Percentiles rank a stretch among this genome's conserved stretches.
Conservation (phyloP, 352 stramenopile species). For the Globisporangium uncinulatum region DNA sequence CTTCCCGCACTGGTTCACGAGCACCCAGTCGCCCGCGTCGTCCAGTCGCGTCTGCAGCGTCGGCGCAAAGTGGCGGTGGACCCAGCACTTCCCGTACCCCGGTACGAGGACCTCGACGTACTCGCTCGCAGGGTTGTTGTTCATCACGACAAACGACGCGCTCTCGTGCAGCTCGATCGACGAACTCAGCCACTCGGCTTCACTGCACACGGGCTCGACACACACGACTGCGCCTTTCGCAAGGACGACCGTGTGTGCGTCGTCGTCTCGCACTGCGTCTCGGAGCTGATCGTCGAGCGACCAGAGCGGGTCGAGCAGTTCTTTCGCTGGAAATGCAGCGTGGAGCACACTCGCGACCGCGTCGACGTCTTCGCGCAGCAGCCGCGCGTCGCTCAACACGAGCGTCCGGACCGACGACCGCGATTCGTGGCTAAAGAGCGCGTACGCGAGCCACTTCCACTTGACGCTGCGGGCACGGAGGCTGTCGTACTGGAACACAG, state of each 20-base stretch:
- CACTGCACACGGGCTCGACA: conserved; percentile 21
- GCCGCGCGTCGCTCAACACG: conserved; percentile 5
- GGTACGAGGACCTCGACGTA: conserved; percentile 33
- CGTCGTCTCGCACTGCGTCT: conserved; percentile 3
- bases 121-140: conserved; percentile 13
- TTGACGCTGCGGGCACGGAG: conserved; percentile 5
- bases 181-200: conserved; percentile 26
- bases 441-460: conserved; percentile 14
- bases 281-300: conserved; percentile 19
- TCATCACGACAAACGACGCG: conserved; percentile 22
- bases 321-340: conserved; percentile 15
- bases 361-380: conserved; percentile 14
- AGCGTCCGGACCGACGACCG: conserved; percentile 11
- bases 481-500: conserved; percentile 8
- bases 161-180: conserved; percentile 24
- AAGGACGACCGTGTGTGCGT: not conserved
- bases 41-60: not conserved
- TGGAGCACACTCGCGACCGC: conserved; percentile 20
- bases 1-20: conserved; percentile 1
- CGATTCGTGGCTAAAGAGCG: conserved; percentile 10
- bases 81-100: conserved; percentile 37
- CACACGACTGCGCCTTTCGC: conserved; percentile 20
- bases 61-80: conserved; percentile 15
- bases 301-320: conserved; percentile 30
- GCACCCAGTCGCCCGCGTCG: conserved; percentile 5